Evolutionary conservation across 2,329 filamentous ascomycete species (phyloP).

Genomic region (Exophiala alcalophila): DNA sequence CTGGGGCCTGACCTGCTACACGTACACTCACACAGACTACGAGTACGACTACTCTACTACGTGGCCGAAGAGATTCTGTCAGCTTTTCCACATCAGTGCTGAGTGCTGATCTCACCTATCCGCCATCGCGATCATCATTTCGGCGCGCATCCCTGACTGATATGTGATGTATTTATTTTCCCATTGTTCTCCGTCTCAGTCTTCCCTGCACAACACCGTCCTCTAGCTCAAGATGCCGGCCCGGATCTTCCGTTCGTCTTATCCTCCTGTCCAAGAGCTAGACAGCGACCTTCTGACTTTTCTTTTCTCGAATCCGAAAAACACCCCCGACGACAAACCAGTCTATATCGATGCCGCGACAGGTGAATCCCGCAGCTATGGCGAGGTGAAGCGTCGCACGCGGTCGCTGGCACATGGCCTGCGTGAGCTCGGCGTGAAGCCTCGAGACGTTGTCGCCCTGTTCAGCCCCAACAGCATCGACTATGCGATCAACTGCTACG

Average conservation of each 20-base stretch:
- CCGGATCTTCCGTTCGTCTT: constrained; percentile 17
- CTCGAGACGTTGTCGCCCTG: constrained; percentile 56
- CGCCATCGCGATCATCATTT: too few species aligned
- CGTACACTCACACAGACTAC: too few species aligned
- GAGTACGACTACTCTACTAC: too few species aligned
- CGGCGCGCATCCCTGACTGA: too few species aligned
- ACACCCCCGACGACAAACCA: constrained; percentile 19
- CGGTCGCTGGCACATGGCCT: constrained; percentile 20
- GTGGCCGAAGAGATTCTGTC: too few species aligned
- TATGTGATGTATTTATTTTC: too few species aligned
- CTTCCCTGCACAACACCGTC: too few species aligned
- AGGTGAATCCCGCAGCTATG: constrained; percentile 14
- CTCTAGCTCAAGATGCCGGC: constrained; percentile 9
- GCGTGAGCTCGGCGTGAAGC: constrained; percentile 36
- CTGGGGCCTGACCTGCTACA: too few species aligned
- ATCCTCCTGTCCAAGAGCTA: constrained; percentile 14
- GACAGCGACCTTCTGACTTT: constrained; percentile 18
- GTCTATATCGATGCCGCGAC: constrained; percentile 25
- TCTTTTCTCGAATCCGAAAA: constrained; percentile 23
- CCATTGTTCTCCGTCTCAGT: too few species aligned
- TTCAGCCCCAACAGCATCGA: constrained; percentile 81
- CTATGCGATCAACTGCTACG: constrained; percentile 73
- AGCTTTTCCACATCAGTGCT: too few species aligned
- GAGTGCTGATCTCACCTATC: too few species aligned
- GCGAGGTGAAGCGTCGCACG: constrained; percentile 15